Evolutionary conservation across 2,329 filamentous ascomycete species (phyloP).

Genomic region (Annulohypoxylon truncatum): DNA sequence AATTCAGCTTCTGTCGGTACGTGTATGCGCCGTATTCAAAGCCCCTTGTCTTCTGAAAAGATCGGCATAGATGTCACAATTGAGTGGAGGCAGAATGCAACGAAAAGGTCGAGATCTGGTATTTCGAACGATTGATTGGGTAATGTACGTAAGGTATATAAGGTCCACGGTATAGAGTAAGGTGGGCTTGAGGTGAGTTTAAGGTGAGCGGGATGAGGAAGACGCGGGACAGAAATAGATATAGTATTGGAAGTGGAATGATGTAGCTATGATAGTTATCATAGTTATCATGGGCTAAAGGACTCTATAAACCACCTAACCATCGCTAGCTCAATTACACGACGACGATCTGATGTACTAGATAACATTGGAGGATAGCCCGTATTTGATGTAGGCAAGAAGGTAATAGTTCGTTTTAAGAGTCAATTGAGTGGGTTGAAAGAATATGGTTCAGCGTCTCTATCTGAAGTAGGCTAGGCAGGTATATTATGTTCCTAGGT

Average conservation of each 20-base stretch:
- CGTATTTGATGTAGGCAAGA: conserved; percentile 1
- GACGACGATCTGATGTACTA: conserved; percentile 4
- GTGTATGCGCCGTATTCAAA: conserved; percentile 21
- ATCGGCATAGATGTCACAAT: conserved; percentile 29
- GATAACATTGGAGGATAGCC: not conserved
- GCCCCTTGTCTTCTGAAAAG: conserved; percentile 22
- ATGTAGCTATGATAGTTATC: conserved; percentile 37
- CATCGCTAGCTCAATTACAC: not conserved
- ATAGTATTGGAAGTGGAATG: conserved; percentile 18
- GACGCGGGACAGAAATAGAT: not conserved
- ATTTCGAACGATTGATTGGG: conserved; percentile 22
- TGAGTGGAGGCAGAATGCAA: conserved; percentile 28
- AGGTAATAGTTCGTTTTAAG: conserved; percentile 1
- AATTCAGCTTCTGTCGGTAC: conserved; percentile 29
- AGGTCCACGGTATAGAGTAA: not conserved
- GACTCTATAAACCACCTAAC: conserved; percentile 1
- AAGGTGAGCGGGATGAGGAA: conserved; percentile 15
- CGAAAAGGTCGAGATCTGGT: conserved; percentile 10
- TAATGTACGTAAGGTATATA: conserved; percentile 11
- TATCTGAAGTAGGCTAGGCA: not conserved
- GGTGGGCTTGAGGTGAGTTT: not conserved
- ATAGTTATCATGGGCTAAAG: conserved; percentile 19
- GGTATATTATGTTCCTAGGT: not conserved
- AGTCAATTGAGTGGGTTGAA: not conserved
- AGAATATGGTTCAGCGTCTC: not conserved